Conservation (phyloP, 371 early-diverging fungal genomes). For the Basidiobolus meristosporus region DNA sequence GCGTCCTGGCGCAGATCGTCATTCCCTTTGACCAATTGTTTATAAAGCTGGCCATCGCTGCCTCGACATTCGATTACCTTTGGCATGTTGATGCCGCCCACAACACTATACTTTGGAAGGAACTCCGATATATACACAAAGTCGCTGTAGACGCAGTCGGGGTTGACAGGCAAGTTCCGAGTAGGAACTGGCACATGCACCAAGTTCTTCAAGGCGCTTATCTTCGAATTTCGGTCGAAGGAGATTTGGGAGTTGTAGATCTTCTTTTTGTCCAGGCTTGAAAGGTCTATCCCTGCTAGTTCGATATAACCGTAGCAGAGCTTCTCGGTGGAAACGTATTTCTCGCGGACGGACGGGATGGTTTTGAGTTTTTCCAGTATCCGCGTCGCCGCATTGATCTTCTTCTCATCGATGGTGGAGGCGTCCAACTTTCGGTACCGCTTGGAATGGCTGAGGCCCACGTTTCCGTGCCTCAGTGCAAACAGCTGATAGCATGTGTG, state of each 20-base stretch:
- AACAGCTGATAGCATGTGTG: background rate
- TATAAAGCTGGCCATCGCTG: background rate
- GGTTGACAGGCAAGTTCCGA: background rate
- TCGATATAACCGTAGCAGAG: background rate
- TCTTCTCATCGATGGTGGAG: background rate
- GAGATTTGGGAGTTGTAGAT: background rate
- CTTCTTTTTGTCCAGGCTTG: background rate
- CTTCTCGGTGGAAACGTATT: background rate
- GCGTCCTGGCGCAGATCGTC: conserved; percentile 91
- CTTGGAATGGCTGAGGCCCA: background rate
- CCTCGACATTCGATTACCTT: background rate
- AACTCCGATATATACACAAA: background rate
- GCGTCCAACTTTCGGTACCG: background rate
- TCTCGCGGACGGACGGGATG: background rate
- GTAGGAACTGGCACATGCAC: background rate
- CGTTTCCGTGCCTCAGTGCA: background rate
- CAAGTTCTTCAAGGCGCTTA: background rate
- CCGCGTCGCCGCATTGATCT: background rate
- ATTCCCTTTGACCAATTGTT: conserved; percentile 3
- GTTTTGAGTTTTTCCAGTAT: background rate
- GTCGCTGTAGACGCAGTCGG: background rate
- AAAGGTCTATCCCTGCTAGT: background rate
- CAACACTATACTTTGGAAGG: background rate
- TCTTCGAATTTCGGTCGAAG: background rate
- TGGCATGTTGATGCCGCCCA: background rate